phyloP scores from a whole-genome alignment of 768 basidiomycete genomes.

The Paxillus involutus region DNA sequence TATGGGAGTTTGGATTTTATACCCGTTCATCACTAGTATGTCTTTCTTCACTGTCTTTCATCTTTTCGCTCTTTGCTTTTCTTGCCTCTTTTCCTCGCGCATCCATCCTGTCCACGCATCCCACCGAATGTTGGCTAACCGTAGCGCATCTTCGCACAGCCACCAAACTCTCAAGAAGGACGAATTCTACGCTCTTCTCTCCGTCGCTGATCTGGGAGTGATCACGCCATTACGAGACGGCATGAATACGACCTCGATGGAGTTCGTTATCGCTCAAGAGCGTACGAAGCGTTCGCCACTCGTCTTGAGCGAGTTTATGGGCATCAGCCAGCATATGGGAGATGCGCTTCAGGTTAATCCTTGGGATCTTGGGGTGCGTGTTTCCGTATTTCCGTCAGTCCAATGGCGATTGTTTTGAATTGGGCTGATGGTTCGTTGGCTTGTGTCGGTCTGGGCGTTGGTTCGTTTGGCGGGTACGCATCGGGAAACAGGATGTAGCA shows the following conservation, averaged over 20 bases:
- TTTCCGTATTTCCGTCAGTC: neutral
- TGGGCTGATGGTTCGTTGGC: neutral
- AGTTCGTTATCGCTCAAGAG: constrained; percentile 94
- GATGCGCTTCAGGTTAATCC: constrained; percentile 92
- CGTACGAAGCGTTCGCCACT: constrained; percentile 81
- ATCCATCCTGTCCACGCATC: neutral
- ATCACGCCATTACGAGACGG: constrained; percentile 96
- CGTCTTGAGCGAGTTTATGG: constrained; percentile 97
- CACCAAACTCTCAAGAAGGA: constrained; percentile 97
- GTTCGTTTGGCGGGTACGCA: neutral
- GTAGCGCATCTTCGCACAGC: constrained; percentile 39
- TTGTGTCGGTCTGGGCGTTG: neutral
- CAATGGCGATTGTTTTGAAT: neutral
- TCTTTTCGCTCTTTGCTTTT: too few species aligned
- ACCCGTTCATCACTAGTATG: constrained; percentile 97
- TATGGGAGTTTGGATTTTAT: constrained; percentile 94
- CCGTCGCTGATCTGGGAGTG: constrained; percentile 90
- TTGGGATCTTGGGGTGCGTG: constrained; percentile 85
- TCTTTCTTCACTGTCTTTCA: constrained; percentile 23
- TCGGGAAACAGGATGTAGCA: constrained; percentile 64
- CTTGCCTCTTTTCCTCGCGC: too few species aligned
- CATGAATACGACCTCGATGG: constrained; percentile 99
- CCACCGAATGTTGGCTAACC: neutral
- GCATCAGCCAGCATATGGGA: constrained; percentile 89
- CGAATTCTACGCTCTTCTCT: constrained; percentile 94